phyloP scores from a whole-genome alignment of 179 eudicot species.

The Dionaea muscipula region DNA sequence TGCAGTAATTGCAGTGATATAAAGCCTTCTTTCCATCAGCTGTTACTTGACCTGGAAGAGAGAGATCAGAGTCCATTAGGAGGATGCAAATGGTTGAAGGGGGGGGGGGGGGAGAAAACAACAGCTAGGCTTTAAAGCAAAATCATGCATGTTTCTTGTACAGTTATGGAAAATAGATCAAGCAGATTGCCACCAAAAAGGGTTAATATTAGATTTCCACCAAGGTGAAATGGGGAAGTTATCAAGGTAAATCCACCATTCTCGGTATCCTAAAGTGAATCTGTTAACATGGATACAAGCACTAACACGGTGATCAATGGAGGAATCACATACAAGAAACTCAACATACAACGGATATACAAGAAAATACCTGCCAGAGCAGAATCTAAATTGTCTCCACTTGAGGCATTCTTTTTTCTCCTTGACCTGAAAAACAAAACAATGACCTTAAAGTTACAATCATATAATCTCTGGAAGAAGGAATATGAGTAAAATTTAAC shows the following conservation, averaged over 20 bases:
- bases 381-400: slow-evolving; percentile 55
- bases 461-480: neutral
- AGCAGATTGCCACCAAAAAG: neutral
- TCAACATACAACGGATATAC: neutral
- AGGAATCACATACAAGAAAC: slow-evolving; percentile 3
- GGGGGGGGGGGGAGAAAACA: too few relatives aligned
- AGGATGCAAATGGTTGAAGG: slow-evolving; percentile 2
- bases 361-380: slow-evolving; percentile 37
- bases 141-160: neutral
- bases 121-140: neutral
- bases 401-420: slow-evolving; percentile 49
- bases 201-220: neutral
- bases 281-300: neutral
- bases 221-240: neutral
- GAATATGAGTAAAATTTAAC: neutral
- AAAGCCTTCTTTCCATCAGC: slow-evolving; percentile 56
- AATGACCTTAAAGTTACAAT: neutral
- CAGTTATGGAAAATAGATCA: neutral
- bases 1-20: slow-evolving; percentile 77
- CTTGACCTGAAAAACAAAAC: slow-evolving; percentile 38
- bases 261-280: too few relatives aligned
- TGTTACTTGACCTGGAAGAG: slow-evolving; percentile 35
- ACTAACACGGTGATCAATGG: neutral
- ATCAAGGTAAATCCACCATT: neutral
- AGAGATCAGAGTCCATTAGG: neutral